Evolutionary conservation across 768 basidiomycete genomes (phyloP).

Genomic region (Gloeopeniophorella convolvens): DNA sequence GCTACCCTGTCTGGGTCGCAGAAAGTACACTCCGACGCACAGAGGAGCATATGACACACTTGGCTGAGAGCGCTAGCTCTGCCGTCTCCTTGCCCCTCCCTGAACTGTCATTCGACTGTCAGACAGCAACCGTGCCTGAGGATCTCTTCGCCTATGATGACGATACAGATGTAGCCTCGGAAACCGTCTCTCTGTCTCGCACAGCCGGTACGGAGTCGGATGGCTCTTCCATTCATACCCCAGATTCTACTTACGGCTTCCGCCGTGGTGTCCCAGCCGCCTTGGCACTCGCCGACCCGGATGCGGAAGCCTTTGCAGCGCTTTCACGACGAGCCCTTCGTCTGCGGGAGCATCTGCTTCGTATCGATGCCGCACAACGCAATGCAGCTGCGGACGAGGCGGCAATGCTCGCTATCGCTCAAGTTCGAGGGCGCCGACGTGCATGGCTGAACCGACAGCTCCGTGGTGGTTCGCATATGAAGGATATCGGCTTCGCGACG

Average conservation of each 20-base stretch:
- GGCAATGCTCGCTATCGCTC: slow-evolving; percentile 35
- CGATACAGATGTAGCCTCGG: slow-evolving; percentile 21
- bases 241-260: slow-evolving; percentile 25
- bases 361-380: slow-evolving; percentile 34
- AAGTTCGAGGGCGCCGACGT: slow-evolving; percentile 51
- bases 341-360: slow-evolving; percentile 32
- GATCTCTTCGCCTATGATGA: slow-evolving; percentile 34
- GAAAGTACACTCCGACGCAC: slow-evolving; percentile 46
- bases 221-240: slow-evolving; percentile 44
- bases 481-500: slow-evolving; percentile 41
- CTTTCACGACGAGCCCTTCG: slow-evolving; percentile 25
- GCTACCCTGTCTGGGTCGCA: slow-evolving; percentile 50
- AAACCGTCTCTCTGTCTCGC: slow-evolving; percentile 15
- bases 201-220: slow-evolving; percentile 36
- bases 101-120: slow-evolving; percentile 10
- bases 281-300: slow-evolving; percentile 10
- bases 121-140: slow-evolving; percentile 6
- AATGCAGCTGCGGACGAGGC: slow-evolving; percentile 35
- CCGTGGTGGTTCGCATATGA: slow-evolving; percentile 30
- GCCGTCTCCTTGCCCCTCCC: slow-evolving; percentile 7
- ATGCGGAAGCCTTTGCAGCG: slow-evolving; percentile 27
- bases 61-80: slow-evolving; percentile 20
- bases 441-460: slow-evolving; percentile 59
- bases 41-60: slow-evolving; percentile 28
- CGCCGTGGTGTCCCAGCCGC: slow-evolving; percentile 22